Evolutionary conservation across 2,329 filamentous ascomycete genomes (phyloP), one percentile per base, ranked within the genome.

Genomic region (Trichoderma gracile): DNA sequence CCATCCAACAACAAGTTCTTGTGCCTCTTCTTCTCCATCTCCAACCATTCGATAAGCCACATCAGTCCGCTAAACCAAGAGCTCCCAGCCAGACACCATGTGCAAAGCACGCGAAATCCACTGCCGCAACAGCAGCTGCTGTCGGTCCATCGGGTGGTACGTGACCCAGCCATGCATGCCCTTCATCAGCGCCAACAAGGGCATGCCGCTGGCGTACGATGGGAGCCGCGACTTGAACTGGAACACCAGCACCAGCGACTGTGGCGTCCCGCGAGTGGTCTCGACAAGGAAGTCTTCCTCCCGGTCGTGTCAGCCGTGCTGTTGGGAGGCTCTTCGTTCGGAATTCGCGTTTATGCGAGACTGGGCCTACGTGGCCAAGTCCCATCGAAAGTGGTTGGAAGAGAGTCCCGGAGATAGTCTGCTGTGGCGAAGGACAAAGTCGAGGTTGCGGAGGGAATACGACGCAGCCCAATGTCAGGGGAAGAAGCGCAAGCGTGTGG

Each of bases 61-160:
- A 40, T 15, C 6, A 40, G 9, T 1, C 19, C 33, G 10, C 33
- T 3, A 6, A 8, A n/a, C 27, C 47, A 9, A 52, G 21, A 9
- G 9, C 30, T 21, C 4, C 5, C 4, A 23, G 27, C 0, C 40
- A 23, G 19, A 33, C 25, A 33, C 17, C 25, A 66, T 66, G 65
- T 66, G 65, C 25, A 38, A 33, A 9, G 62, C 55, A 54, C 60
- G 56, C 12, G 61, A 66, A 19, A 42, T 65, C 15, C 65, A 66
- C 38, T 66, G 65, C 45, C 23, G 62, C n/a, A 21, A 53, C 30
- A 47, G 21, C 19, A n/a, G 25, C 17, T 66, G 65, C 17, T 15
- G 33, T 21, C 62, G 43, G 12, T 38, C 52, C 27, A 23, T 66
- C 21, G 64, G 64, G 17, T 66, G 64, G 64, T 62, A 64, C 15